Evolutionary conservation across 23 red algal species (phyloP), one percentile per base, ranked within the genome.

Genomic region (Gracilaria caudata): DNA sequence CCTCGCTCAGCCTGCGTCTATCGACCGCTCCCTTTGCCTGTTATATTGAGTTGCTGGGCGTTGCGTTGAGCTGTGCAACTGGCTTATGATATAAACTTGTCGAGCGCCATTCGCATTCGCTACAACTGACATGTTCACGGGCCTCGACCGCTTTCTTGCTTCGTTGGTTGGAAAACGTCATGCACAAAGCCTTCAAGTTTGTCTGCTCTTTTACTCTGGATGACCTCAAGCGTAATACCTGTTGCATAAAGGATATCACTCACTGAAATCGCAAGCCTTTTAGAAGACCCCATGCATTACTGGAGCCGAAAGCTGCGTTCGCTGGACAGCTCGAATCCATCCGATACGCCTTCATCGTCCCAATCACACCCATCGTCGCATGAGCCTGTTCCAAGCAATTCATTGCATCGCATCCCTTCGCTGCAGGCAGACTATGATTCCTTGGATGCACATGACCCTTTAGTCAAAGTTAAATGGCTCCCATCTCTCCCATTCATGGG

Each of bases 371-470:
- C 33, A 25, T 73, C n/a, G n/a, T 21, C 36, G 24, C 2, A 11
- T 73, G 17, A 11, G 24, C 8, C 37, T 24, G 20, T 10, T 43
- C 28, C 66, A 73, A 73, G 37, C 32, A 17, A 40, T 45, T 19
- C 35, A 20, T 16, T 84, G n/a, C 23, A 68, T 36, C 58, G 47
- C 36, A 84, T 84, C 21, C 81, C 81, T 34, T 84, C 81, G 37
- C 47, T 84, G 35, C n/a, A 88, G 28, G 71, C 73, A 9, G 84
- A 88, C 51, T 88, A 88, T 33, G 68, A 66, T 24, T 20, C 33
- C 21, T 25, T 88, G 10, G 84, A 88, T 43, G 84, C 73, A 7
- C 51, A 78, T 20, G 84, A 88, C 38, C 84, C 84, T n/a, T 17
- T 28, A 23, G 45, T 88, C 13, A 64, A 33, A 28, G 23, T 88